These are phyloP conservation scores for Ochetophila trinervis DNA, from an alignment of 306 rosid genomes.

Conservation along the genomic window DNA sequence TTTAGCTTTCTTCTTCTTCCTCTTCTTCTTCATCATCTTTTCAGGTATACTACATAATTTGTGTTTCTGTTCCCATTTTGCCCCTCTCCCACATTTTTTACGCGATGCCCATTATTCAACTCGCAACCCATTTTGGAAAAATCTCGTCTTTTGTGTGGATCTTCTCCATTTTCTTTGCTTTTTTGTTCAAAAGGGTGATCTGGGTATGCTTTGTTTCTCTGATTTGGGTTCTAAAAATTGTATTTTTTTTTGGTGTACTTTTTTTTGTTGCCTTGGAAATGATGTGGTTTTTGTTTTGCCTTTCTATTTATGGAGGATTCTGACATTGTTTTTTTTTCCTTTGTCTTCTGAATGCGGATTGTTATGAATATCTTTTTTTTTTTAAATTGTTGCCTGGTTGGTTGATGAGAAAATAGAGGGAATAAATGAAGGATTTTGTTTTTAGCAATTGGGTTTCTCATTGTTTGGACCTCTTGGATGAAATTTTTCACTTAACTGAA, in stretches of 20 bases:
- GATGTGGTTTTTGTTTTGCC: neutral
- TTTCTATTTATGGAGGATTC: slow-evolving; percentile 3
- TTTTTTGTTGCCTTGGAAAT: neutral
- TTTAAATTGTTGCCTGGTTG: slow-evolving; percentile 2
- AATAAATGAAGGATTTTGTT: neutral
- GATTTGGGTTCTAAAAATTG: slow-evolving; percentile 21
- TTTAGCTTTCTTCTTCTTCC: slow-evolving; percentile 12
- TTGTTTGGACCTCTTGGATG: slow-evolving; percentile 13
- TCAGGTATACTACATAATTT: slow-evolving; percentile 36
- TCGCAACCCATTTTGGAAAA: slow-evolving; percentile 10
- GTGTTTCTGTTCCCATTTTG: neutral
- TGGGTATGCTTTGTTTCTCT: slow-evolving; percentile 32
- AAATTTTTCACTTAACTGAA: neutral
- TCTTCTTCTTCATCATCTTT: slow-evolving; percentile 15
- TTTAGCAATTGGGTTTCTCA: neutral
- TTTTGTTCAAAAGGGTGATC: slow-evolving; percentile 30
- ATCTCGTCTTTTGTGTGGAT: slow-evolving; percentile 34
- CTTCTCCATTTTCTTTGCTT: slow-evolving; percentile 39
- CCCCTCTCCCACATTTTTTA: slow-evolving; percentile 2
- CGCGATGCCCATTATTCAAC: neutral
- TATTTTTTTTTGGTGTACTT: neutral
- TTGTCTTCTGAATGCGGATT: neutral
- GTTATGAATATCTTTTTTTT: neutral
- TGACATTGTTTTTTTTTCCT: neutral
- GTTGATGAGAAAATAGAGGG: slow-evolving; percentile 7